phyloP scores from a whole-genome alignment of 2,329 filamentous ascomycete genomes.

The Thielaviopsis ethacetica region DNA sequence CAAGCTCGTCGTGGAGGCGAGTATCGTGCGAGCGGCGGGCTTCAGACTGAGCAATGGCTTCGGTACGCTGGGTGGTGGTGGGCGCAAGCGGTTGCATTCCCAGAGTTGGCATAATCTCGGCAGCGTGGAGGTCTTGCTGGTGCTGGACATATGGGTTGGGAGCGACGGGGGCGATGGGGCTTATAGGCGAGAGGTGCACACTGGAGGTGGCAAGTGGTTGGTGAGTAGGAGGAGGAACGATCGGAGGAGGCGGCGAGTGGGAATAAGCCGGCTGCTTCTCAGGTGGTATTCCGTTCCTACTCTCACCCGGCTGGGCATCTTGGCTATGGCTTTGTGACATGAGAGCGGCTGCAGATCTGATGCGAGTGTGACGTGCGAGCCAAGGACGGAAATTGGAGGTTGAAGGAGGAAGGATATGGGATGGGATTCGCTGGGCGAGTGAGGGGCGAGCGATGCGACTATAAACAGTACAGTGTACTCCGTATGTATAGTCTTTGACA shows the following conservation, averaged over 20 bases:
- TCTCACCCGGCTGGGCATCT: background rate
- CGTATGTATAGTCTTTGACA: background rate
- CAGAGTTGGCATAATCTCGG: background rate
- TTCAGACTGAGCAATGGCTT: conserved; percentile 1
- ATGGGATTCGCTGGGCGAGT: no score
- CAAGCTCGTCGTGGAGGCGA: conserved; percentile 31
- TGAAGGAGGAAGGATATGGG: background rate
- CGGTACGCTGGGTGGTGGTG: conserved; percentile 3
- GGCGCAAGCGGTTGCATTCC: conserved; percentile 7
- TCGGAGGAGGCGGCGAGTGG: conserved; percentile 4
- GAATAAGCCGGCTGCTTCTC: conserved; percentile 3
- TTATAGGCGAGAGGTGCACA: conserved; percentile 8
- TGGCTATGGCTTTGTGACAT: conserved; percentile 6
- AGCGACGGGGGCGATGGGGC: conserved; percentile 3
- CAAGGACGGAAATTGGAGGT: background rate
- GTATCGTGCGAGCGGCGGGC: conserved; percentile 7
- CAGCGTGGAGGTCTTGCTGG: background rate
- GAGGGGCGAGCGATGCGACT: background rate
- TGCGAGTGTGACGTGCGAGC: conserved; percentile 3
- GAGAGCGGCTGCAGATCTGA: conserved; percentile 3
- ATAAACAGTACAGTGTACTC: background rate
- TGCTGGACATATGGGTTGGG: background rate
- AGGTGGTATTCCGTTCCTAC: background rate
- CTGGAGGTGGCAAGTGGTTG: background rate
- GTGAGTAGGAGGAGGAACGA: background rate